phyloP scores from a whole-genome alignment of 2,329 filamentous ascomycete genomes.

The Claviceps monticola region DNA sequence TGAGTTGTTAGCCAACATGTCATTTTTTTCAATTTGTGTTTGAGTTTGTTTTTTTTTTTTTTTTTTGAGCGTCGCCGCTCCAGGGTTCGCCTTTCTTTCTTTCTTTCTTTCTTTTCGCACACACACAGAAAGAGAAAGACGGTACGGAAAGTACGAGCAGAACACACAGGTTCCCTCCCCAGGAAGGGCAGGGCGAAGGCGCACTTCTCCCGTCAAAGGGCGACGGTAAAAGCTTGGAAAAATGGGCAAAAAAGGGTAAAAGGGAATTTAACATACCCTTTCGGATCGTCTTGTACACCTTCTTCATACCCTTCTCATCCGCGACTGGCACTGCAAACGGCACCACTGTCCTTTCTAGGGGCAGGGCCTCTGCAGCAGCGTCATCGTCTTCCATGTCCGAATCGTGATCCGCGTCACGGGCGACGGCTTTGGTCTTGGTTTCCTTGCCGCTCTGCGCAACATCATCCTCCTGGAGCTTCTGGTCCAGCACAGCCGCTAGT shows the following conservation, averaged over 20 bases:
- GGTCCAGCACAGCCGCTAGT: conserved; percentile 50
- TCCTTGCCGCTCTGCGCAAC: conserved; percentile 24
- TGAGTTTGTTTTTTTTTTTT: no score
- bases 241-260: conserved; percentile 2
- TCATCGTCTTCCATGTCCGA: conserved; percentile 32
- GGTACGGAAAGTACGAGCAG: no score
- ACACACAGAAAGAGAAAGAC: neutral
- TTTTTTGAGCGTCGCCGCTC: neutral
- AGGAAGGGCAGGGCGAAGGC: neutral
- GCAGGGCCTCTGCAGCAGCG: conserved; percentile 21
- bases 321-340: conserved; percentile 73
- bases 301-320: conserved; percentile 61
- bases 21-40: neutral
- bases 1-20: neutral
- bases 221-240: neutral
- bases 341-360: conserved; percentile 48
- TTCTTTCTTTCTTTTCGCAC: neutral
- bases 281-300: conserved; percentile 42
- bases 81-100: neutral
- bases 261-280: conserved; percentile 32
- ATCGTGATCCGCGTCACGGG: conserved; percentile 26
- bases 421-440: conserved; percentile 18
- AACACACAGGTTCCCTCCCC: neutral
- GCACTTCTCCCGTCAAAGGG: neutral
- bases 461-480: conserved; percentile 45